Evolutionary conservation across 108 stramenopile genomes (phyloP), one percentile per base, ranked within the genome.

Genomic region (Bacterosira constricta): DNA sequence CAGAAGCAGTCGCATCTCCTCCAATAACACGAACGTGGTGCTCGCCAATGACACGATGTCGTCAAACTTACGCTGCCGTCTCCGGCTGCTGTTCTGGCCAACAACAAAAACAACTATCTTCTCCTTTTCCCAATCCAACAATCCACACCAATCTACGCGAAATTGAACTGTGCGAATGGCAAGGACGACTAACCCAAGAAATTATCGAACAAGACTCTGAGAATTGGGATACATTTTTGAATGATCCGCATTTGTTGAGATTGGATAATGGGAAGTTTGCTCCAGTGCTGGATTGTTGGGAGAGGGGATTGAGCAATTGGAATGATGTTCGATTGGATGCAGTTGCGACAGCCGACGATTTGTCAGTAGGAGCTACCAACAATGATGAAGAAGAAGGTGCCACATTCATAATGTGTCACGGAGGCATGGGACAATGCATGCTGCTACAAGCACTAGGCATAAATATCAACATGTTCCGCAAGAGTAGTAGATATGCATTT

Each of bases 341-440:
- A 15, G 56, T 34, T 9, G 42, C 56, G 8, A 21, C 30, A 49
- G 20, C 20, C 20, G 20, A 18, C 47, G 17, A 17, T 6, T 21
- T 20, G 34, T 35, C 57, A 34, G 6, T 10, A 10, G 34, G 10
- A 34, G 46, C 44, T 27, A 46, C 36, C 6, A 9, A 10, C 6
- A 42, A 21, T 11, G 34, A 35, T n/a, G 49, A 34, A 49, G 35
- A 41, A 2, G 17, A 11, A 23, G 41, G 60, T 30, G 64, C 35
- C 25, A 68, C 18, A 9, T 75, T 80, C 36, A 35, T 80, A 11
- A 75, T 80, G 71, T 59, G 62, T 36, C 73, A 80, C 56, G 73
- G 79, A 18, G 79, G 68, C 18, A 54, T 80, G 42, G 73, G 73
- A 9, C 73, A 75, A 13, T 75, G 73, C 39, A 80, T 80, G 79